phyloP scores from a whole-genome alignment of 306 rosid species.

The Sophora flavescens region DNA sequence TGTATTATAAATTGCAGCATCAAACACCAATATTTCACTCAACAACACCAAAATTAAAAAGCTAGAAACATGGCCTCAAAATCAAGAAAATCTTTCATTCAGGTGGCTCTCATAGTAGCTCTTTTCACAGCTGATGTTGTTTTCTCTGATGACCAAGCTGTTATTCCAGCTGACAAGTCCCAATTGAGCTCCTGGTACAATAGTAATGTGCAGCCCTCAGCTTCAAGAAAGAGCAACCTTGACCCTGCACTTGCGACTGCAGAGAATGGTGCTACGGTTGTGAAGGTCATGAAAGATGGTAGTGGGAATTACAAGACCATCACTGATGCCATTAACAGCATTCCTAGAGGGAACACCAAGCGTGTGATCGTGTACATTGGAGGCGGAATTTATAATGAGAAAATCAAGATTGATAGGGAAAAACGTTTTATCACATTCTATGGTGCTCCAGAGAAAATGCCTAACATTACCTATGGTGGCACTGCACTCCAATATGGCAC shows the following conservation, averaged over 20 bases:
- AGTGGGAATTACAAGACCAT: constrained; percentile 56
- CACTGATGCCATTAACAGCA: constrained; percentile 52
- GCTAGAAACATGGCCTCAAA: constrained; percentile 36
- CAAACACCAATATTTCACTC: neutral
- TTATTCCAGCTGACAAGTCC: constrained; percentile 26
- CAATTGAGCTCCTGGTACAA: constrained; percentile 50
- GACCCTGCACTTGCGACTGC: constrained; percentile 53
- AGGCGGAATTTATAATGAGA: constrained; percentile 55
- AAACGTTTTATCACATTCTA: constrained; percentile 55
- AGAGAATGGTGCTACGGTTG: constrained; percentile 32
- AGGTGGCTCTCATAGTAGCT: constrained; percentile 13
- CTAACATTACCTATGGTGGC: constrained; percentile 50
- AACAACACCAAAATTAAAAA: no score
- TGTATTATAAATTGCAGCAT: constrained; percentile 4
- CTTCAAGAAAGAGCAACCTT: constrained; percentile 26
- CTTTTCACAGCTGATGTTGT: neutral
- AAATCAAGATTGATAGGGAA: constrained; percentile 45
- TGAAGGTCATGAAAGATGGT: constrained; percentile 51
- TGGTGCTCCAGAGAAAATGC: constrained; percentile 42
- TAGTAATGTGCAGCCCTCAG: constrained; percentile 20
- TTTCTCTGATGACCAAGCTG: constrained; percentile 2
- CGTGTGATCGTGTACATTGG: constrained; percentile 60
- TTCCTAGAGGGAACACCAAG: constrained; percentile 50
- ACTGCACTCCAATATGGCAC: constrained; percentile 52
- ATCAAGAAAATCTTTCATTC: constrained; percentile 1